Evolutionary conservation across 202 grass and related monocot species (phyloP).

Genomic region (Panicum virgatum): DNA sequence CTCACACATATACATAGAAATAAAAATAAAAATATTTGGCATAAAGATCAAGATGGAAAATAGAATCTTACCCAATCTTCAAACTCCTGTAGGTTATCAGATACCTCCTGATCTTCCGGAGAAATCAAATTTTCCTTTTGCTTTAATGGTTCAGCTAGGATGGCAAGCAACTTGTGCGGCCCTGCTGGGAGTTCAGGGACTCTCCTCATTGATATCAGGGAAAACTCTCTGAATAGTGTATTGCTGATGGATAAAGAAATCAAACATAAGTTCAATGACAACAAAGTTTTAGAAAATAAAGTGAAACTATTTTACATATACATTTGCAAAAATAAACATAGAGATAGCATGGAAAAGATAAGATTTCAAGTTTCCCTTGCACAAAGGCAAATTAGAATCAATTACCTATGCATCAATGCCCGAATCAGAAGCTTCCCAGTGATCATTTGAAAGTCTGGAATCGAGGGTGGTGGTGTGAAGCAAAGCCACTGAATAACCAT

Average conservation of each 20-base stretch:
- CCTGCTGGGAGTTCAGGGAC: constrained; percentile 84
- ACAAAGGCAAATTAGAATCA: constrained; percentile 37
- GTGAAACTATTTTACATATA: not conserved
- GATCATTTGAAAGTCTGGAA: constrained; percentile 66
- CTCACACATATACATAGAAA: constrained; percentile 9
- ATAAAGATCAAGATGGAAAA: constrained; percentile 20
- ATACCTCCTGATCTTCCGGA: constrained; percentile 60
- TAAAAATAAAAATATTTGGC: constrained; percentile 1
- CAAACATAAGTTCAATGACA: constrained; percentile 24
- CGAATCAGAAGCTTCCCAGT: constrained; percentile 85
- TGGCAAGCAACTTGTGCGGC: constrained; percentile 89
- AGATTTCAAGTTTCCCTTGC: constrained; percentile 19
- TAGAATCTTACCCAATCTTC: constrained; percentile 88
- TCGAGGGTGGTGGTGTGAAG: constrained; percentile 83
- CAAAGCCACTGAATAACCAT: constrained; percentile 98
- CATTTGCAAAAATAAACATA: constrained; percentile 17
- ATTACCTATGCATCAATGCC: constrained; percentile 85
- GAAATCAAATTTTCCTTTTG: constrained; percentile 80
- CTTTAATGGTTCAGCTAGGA: constrained; percentile 92
- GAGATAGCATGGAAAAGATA: constrained; percentile 17
- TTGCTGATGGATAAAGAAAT: constrained; percentile 70
- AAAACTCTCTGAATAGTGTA: constrained; percentile 91
- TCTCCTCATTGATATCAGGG: constrained; percentile 93
- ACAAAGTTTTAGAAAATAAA: constrained; percentile 8
- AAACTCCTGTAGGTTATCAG: constrained; percentile 84